Conservation (phyloP, 768 basidiomycete species). For the Filobasidium floriforme region DNA sequence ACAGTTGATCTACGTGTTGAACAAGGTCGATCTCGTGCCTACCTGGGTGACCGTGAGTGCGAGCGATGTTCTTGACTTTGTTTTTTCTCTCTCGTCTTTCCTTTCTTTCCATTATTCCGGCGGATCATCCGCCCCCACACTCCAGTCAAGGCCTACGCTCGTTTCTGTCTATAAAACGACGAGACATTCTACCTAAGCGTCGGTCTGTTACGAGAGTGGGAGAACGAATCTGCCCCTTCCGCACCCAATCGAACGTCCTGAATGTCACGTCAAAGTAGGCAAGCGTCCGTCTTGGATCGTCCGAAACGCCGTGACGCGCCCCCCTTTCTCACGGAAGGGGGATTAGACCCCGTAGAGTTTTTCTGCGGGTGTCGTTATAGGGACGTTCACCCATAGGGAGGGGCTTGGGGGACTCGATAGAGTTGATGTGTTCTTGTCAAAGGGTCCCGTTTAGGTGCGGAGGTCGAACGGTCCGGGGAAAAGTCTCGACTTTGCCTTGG, state of each 20-base stretch:
- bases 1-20: slow-evolving; percentile 90
- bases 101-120: slow-evolving; percentile 9
- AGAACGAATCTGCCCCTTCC: slow-evolving; percentile 46
- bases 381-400: slow-evolving; percentile 3
- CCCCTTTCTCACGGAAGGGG: background rate
- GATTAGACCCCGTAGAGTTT: background rate
- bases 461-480: too few species aligned
- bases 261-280: slow-evolving; percentile 3
- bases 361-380: slow-evolving; percentile 5
- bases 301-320: background rate
- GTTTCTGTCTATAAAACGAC: slow-evolving; percentile 17
- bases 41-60: slow-evolving; percentile 94
- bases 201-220: slow-evolving; percentile 53
- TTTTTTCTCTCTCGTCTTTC: slow-evolving; percentile 2
- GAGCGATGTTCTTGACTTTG: slow-evolving; percentile 7
- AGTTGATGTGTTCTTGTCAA: slow-evolving; percentile 43
- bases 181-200: slow-evolving; percentile 27
- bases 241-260: slow-evolving; percentile 34
- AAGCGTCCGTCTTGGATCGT: slow-evolving; percentile 9
- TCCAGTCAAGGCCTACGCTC: slow-evolving; percentile 49
- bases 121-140: slow-evolving; percentile 41
- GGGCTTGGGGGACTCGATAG: slow-evolving; percentile 40
- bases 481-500: slow-evolving; percentile 1
- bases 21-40: slow-evolving; percentile 97
- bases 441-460: slow-evolving; percentile 10